These are phyloP conservation scores for Cyclotella cryptica DNA, from an alignment of 108 stramenopile species.

Conservation along the genomic window DNA sequence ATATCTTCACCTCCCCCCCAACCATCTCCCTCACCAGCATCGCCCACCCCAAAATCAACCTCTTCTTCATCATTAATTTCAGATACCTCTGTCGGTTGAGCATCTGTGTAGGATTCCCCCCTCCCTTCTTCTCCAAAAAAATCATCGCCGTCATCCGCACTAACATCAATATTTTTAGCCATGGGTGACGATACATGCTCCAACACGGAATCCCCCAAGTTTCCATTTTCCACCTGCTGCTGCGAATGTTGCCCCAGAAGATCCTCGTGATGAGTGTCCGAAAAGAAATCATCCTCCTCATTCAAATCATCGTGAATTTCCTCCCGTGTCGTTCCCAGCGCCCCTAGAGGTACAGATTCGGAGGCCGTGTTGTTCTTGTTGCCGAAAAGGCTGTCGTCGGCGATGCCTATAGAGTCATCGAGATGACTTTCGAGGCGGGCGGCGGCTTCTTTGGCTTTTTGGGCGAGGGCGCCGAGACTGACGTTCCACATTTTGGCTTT, in stretches of 20 bases:
- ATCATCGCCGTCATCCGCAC: conserved; percentile 1
- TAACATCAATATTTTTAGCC: not conserved
- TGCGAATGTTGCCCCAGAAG: not conserved
- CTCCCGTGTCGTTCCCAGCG: not conserved
- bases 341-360: not conserved
- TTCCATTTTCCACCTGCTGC: not conserved
- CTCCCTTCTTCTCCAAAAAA: conserved; percentile 15
- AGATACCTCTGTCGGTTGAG: not conserved
- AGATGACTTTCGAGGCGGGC: conserved; percentile 48
- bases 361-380: not conserved
- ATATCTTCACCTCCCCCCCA: conserved; percentile 48
- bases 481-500: conserved; percentile 7
- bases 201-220: not conserved
- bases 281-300: conserved; percentile 48
- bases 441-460: conserved; percentile 57
- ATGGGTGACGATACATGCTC: not conserved
- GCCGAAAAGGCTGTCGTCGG: conserved; percentile 18
- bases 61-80: conserved; percentile 12
- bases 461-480: conserved; percentile 42
- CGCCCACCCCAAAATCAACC: conserved; percentile 12
- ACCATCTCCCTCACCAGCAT: conserved; percentile 21
- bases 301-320: conserved; percentile 30
- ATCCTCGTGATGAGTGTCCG: conserved; percentile 21
- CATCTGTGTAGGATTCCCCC: not conserved
- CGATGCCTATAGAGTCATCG: conserved; percentile 46